A percentile compares a stretch with the other conserved stretches of the same genome.
Evolutionary conservation across 1,284 basidiomycete genomes (phyloP).

Genomic region (Sanghuangporus sanghuang): DNA sequence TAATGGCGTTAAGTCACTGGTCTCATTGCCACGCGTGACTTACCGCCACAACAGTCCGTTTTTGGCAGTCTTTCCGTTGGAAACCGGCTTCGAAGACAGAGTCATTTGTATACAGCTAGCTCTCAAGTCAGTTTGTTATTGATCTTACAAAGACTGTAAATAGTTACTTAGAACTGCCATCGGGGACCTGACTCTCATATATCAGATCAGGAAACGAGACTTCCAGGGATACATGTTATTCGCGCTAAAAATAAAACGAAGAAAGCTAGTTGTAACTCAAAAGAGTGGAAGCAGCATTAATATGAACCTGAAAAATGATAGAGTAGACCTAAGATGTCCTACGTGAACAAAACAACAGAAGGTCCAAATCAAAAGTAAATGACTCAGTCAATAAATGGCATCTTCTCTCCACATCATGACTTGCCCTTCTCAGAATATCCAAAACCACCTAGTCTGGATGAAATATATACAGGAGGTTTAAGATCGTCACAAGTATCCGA

Average conservation of each 20-base stretch:
- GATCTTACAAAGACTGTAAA: not conserved
- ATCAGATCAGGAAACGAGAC: no score
- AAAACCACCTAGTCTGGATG: not conserved
- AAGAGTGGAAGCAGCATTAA: no score
- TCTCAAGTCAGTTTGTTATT: not conserved
- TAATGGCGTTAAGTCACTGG: not conserved
- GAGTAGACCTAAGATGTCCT: no score
- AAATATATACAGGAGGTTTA: not conserved
- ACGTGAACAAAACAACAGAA: not conserved
- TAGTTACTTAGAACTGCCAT: no score
- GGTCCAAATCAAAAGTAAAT: not conserved
- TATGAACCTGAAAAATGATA: no score
- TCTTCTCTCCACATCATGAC: not conserved
- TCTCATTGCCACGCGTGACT: not conserved
- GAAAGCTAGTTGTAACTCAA: no score
- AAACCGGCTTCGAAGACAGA: not conserved
- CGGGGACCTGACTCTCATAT: no score
- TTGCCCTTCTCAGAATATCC: not conserved
- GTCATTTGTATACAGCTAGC: not conserved
- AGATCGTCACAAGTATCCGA: not conserved
- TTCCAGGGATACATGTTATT: no score
- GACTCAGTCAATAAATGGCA: not conserved
- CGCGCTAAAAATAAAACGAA: no score
- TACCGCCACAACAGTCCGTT: not conserved
- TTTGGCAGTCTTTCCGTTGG: not conserved